These are phyloP conservation scores for Afroboletus lepidellus DNA, from an alignment of 1,284 basidiomycete species.

Conservation along the genomic window DNA sequence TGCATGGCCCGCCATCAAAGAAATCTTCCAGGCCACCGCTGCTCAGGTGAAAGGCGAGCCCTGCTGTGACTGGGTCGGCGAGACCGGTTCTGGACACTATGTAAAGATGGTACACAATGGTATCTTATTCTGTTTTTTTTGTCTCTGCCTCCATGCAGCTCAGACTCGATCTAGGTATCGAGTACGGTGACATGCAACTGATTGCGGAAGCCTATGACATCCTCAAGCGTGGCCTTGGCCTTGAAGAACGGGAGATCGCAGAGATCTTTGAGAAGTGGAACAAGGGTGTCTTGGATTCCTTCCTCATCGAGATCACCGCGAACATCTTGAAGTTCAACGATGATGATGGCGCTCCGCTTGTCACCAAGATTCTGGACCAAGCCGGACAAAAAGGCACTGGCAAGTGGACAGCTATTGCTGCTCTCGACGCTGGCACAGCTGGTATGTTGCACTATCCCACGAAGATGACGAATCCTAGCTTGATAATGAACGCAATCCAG, in stretches of 20 bases:
- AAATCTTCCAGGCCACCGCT: conserved; percentile 98
- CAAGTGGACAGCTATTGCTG: conserved; percentile 99
- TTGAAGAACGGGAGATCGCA: conserved; percentile 84
- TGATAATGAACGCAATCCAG: conserved; percentile 39
- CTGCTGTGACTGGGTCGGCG: conserved; percentile 99
- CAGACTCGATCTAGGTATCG: conserved; percentile 65
- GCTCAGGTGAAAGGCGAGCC: conserved; percentile 96
- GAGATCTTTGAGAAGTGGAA: conserved; percentile 93
- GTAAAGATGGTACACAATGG: conserved; percentile 99
- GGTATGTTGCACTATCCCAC: conserved; percentile 45
- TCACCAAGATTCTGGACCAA: conserved; percentile 92
- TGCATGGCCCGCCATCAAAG: conserved; percentile 97
- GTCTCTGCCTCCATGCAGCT: conserved; percentile 15
- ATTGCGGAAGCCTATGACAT: conserved; percentile 99
- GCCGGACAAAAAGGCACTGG: conserved; percentile 99
- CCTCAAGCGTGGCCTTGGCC: conserved; percentile 92
- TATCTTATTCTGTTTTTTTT: conserved; percentile 33
- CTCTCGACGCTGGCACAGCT: conserved; percentile 91
- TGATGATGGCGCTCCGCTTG: conserved; percentile 87
- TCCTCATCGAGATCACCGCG: conserved; percentile 97
- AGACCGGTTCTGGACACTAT: conserved; percentile 92
- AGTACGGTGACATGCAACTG: conserved; percentile 99
- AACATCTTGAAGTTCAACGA: conserved; percentile 97
- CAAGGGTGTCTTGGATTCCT: conserved; percentile 98
- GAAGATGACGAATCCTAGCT: conserved; percentile 4